Conservation (phyloP, 345 rosid species). For the Turritis glabra region DNA sequence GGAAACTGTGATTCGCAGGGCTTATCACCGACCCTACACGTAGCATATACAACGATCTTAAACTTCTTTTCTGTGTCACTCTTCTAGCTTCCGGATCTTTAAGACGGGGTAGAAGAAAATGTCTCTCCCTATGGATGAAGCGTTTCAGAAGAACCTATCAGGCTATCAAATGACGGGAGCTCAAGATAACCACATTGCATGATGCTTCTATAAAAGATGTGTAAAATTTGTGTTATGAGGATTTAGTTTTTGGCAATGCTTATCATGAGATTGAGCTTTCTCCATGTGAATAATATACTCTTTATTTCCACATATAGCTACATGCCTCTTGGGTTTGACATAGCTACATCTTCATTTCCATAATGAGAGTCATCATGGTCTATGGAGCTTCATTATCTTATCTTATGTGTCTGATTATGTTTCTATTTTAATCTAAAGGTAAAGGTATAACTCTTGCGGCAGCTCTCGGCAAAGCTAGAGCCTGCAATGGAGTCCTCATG, state of each 20-base stretch:
- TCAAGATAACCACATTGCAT: background rate
- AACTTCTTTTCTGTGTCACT: background rate
- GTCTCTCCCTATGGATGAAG: background rate
- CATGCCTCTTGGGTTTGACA: slow-evolving; percentile 11
- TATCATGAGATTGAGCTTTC: background rate
- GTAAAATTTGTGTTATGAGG: background rate
- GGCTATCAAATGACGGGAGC: background rate
- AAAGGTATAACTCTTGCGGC: slow-evolving; percentile 21
- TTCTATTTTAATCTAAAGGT: background rate
- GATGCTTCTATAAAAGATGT: background rate
- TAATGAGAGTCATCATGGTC: slow-evolving; percentile 1
- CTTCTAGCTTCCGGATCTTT: background rate
- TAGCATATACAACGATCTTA: background rate
- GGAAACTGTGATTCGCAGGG: background rate
- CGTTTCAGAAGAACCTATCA: background rate
- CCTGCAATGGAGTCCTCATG: slow-evolving; percentile 47
- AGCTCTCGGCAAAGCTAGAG: slow-evolving; percentile 40
- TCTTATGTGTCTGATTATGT: background rate
- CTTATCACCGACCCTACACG: background rate
- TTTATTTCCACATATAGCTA: slow-evolving; percentile 14
- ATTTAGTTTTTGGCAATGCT: background rate
- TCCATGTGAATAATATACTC: background rate
- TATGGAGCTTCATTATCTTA: slow-evolving; percentile 10
- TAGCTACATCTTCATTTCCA: background rate
- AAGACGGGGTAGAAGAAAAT: background rate